Percentiles rank a stretch among this genome's conserved stretches.
These are phyloP conservation scores for Tephrocybe rancida DNA, from an alignment of 768 basidiomycete species.

Conservation along the genomic window DNA sequence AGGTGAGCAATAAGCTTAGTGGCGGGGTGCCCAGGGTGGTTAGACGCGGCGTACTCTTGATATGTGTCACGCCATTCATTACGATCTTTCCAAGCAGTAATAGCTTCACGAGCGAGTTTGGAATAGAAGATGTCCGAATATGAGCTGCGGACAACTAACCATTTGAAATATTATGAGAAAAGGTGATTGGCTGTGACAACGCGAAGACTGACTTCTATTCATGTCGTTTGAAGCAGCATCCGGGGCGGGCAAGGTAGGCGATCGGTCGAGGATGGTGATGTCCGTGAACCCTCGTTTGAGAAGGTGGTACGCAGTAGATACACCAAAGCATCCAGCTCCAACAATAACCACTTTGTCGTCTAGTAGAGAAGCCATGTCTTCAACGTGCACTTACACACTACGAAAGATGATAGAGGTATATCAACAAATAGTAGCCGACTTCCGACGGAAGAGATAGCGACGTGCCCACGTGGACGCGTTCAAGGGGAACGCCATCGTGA, in stretches of 20 bases:
- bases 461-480: too few species aligned
- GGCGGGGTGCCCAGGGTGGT: not conserved
- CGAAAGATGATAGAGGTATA: too few species aligned
- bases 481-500: too few species aligned
- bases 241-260: constrained; percentile 68
- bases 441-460: too few species aligned
- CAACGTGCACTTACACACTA: too few species aligned
- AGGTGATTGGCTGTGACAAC: too few species aligned
- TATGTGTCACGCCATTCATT: constrained; percentile 73
- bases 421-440: not conserved
- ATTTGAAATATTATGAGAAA: not conserved
- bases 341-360: constrained; percentile 59
- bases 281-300: constrained; percentile 66
- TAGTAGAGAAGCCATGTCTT: not conserved
- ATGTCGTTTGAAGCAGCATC: constrained; percentile 75
- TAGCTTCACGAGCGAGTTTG: constrained; percentile 74
- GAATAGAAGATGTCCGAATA: constrained; percentile 74
- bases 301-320: constrained; percentile 84
- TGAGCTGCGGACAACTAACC: constrained; percentile 70
- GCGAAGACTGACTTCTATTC: constrained; percentile 42
- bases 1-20: constrained; percentile 1
- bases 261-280: constrained; percentile 78
- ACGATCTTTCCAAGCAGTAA: constrained; percentile 70
- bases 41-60: constrained; percentile 66
- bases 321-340: constrained; percentile 85